These are phyloP conservation scores for Ustilago loliicola DNA, from an alignment of 1,284 basidiomycete species.

Conservation along the genomic window DNA sequence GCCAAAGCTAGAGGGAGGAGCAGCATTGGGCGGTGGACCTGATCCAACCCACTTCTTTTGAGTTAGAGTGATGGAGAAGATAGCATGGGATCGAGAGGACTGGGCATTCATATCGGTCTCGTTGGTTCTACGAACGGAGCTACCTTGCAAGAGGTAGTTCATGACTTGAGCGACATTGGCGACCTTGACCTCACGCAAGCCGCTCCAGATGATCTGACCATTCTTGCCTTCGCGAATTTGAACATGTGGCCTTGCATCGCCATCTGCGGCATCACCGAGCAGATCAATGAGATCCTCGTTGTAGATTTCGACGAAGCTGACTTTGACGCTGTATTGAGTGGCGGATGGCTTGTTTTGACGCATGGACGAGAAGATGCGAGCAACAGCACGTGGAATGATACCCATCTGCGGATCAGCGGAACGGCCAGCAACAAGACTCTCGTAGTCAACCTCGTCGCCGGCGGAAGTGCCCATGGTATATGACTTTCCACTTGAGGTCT, in stretches of 20 bases:
- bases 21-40: conserved; percentile 48
- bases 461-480: conserved; percentile 83
- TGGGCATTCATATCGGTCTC: conserved; percentile 99
- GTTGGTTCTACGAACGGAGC: conserved; percentile 89
- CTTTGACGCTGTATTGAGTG: conserved; percentile 61
- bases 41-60: conserved; percentile 71
- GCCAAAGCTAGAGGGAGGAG: conserved; percentile 32
- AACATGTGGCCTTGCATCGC: conserved; percentile 78
- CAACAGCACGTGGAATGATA: conserved; percentile 93
- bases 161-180: conserved; percentile 88
- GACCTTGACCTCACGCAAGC: conserved; percentile 90
- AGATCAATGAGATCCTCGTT: conserved; percentile 78
- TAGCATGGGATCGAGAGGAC: conserved; percentile 96
- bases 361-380: conserved; percentile 86
- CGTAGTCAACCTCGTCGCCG: conserved; percentile 57
- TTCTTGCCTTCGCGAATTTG: conserved; percentile 97
- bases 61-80: conserved; percentile 93
- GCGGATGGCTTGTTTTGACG: conserved; percentile 72
- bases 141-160: conserved; percentile 84
- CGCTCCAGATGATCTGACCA: conserved; percentile 96
- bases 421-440: conserved; percentile 54
- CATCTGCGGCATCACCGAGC: conserved; percentile 60
- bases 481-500: conserved; percentile 96
- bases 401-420: conserved; percentile 73
- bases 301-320: conserved; percentile 85